Evolutionary conservation across 805 yeast species (phyloP), one percentile per base, ranked within the genome.

Genomic region (Saturnispora ahearnii): DNA sequence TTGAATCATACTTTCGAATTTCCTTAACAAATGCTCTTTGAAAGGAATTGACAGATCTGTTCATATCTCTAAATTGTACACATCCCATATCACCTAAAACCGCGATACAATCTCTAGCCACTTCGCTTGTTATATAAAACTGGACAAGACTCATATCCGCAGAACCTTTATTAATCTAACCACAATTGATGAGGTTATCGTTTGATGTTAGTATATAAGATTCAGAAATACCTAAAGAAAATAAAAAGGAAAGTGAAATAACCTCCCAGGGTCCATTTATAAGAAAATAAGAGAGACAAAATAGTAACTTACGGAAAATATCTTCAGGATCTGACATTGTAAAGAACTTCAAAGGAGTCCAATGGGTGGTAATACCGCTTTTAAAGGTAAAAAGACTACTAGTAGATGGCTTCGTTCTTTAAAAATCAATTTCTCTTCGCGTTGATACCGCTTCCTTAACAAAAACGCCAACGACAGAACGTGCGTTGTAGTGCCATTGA

Each of bases 81-180:
- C 80, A 71, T 26, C 96, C 95, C 63, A 87, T 72, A 56, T 87
- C 88, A 4, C 99, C 99, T 34, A 93, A 71, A 28, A 87, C 79
- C 51, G 87, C 78, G n/a, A 89, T 83, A 36, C 88, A 79, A 52
- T 89, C 95, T 55, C 97, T 74, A 7, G 96, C 79, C 41, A 86
- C 82, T 68, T 93, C 99, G 28, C 87, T 81, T 8, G 98, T 91
- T 52, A 93, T 80, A 66, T 87, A 91, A 58, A 93, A 73, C 71
- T 93, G 96, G 48, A 91, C 85, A 59, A 90, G 77, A 45, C 95
- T 80, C 98, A 93, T 95, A 62, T 87, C 95, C 83, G 98, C 98
- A 51, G 98, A 90, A 74, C 96, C 74, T 70, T 33, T 34, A 51
- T 37, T 30, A 45, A 10, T 11, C n/a, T 6, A n/a, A 11, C 24